Conservation (phyloP, 257 asterid species). For the Plantago elongata region DNA sequence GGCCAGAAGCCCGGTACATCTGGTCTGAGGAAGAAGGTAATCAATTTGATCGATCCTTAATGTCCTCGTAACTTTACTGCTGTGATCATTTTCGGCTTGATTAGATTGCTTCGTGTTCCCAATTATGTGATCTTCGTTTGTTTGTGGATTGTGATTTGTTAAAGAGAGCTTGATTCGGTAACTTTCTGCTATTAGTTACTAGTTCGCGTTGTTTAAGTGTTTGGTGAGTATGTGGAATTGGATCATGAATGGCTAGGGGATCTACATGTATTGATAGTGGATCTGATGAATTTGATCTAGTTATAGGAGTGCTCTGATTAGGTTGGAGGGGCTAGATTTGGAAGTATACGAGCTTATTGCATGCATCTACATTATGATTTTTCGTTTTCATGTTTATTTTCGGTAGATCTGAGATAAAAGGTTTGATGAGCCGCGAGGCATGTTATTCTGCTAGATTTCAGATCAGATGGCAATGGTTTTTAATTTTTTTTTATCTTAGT, state of each 20-base stretch:
- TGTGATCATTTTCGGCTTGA: neutral
- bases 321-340: too few relatives aligned
- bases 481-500: neutral
- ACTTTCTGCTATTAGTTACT: too few relatives aligned
- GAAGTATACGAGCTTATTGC: neutral
- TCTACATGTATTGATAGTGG: slow-evolving; percentile 8
- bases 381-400: neutral
- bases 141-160: too few relatives aligned
- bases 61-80: neutral
- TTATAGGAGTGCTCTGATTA: too few relatives aligned
- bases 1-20: slow-evolving; percentile 99
- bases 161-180: too few relatives aligned
- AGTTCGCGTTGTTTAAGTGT: too few relatives aligned
- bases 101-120: neutral
- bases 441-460: too few relatives aligned
- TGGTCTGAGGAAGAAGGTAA: slow-evolving; percentile 88
- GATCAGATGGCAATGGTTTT: neutral
- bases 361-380: neutral
- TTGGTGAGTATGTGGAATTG: too few relatives aligned
- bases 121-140: too few relatives aligned
- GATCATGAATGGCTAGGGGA: too few relatives aligned
- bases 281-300: slow-evolving; percentile 23
- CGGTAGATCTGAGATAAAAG: neutral
- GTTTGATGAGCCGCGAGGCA: too few relatives aligned
- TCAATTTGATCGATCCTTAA: neutral